Base-by-base conservation (phyloP, 2,329 filamentous ascomycete species). In the Penicillium nordicum region DNA sequence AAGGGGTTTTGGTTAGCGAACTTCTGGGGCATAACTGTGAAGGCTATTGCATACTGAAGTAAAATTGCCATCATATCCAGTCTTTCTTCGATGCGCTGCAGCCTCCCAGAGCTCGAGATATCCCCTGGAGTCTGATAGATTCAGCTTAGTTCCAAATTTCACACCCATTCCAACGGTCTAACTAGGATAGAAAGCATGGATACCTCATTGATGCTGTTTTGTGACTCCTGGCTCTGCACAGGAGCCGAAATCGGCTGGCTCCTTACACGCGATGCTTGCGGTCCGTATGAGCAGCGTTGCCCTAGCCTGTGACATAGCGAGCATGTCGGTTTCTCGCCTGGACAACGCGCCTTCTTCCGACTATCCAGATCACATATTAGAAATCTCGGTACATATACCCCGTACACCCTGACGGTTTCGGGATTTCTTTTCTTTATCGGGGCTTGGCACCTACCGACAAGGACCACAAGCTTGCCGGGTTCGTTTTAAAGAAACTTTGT, bases 321-420 rank as follows among this genome's bases (percentile, higher is more conserved):
- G 36, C 66, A 68, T 40, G 43, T 42, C 2, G 66, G 66, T n/a
- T 66, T 67, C 29, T 68, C 66, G n/a, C 66, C 66, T 4, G 66
- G 66, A 16, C 66, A 68, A 11, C 66, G 66, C 6, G 66, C 66
- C 43, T 68, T 68, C 36, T 68, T 68, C 42, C 65, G 66, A 43
- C 66, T 67, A 25, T 23, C 16, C 8, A 12, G 25, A 12, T 44
- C 9, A 25, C 21, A 43, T 43, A 38, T 53, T 18, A 23, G 34
- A 25, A 21, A 21, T 21, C 21, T 11, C 3, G 7, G 34, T n/a
- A 36, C 16, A 36, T 36, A 8, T 4, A 36, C 21, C 3, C 21
- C 21, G 21, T 21, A 21, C 14, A 36, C 14, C 34, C 34, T 16
- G 34, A 14, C 14, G 14, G 8, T 36, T 16, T 36, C 34, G 2